Evolutionary conservation across 1,284 basidiomycete genomes (phyloP).

Genomic region (Gymnopus androsaceus): DNA sequence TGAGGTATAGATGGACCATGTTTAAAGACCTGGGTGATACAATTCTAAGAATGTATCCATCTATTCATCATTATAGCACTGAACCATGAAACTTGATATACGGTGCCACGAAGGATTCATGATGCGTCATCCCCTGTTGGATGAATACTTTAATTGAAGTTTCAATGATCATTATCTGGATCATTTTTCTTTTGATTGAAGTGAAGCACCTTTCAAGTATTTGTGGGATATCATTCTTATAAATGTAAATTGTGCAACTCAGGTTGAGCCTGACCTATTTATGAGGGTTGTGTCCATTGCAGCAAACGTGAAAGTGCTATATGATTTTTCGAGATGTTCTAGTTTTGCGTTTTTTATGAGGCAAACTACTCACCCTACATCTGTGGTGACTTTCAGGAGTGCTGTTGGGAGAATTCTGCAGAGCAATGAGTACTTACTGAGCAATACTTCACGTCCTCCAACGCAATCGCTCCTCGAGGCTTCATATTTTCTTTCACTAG

Average conservation of each 20-base stretch:
- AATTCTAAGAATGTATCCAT: too few species aligned
- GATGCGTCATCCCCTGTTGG: too few species aligned
- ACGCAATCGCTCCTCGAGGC: slow-evolving; percentile 33
- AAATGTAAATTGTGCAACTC: not conserved
- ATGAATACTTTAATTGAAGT: too few species aligned
- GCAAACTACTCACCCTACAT: not conserved
- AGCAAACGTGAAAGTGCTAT: slow-evolving; percentile 32
- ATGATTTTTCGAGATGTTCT: slow-evolving; percentile 4
- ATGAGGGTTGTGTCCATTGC: slow-evolving; percentile 34
- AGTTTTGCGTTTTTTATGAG: slow-evolving; percentile 13
- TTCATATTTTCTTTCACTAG: slow-evolving; percentile 37
- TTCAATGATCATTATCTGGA: too few species aligned
- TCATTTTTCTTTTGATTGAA: slow-evolving; percentile 25
- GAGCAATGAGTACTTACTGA: slow-evolving; percentile 16
- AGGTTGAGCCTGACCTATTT: not conserved
- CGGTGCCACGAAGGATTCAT: too few species aligned
- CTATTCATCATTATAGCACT: too few species aligned
- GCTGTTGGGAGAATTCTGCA: not conserved
- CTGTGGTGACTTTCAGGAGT: not conserved
- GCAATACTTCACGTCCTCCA: slow-evolving; percentile 34
- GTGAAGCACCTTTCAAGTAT: slow-evolving; percentile 24
- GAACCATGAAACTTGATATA: too few species aligned
- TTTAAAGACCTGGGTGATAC: too few species aligned
- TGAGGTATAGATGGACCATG: too few species aligned
- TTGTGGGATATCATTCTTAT: slow-evolving; percentile 24